phyloP scores from a whole-genome alignment of 2,329 filamentous ascomycete genomes.

The Exophiala alcalophila region DNA sequence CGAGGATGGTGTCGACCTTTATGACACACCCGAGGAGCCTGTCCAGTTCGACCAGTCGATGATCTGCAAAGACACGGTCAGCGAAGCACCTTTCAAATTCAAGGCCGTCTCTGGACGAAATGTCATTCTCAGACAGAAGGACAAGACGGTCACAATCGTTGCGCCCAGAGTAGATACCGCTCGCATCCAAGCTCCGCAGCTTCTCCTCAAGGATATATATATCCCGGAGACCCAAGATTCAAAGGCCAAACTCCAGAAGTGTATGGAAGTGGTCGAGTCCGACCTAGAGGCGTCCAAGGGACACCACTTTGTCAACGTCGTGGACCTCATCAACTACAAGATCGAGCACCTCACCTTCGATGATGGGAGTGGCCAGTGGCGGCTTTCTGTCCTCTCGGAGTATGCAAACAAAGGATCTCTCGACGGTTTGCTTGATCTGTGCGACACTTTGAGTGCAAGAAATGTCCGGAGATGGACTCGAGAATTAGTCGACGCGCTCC shows the following conservation, averaged over 20 bases:
- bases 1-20: conserved; percentile 19
- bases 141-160: conserved; percentile 63
- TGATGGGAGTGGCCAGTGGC: conserved; percentile 55
- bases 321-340: conserved; percentile 79
- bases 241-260: conserved; percentile 65
- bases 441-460: conserved; percentile 68
- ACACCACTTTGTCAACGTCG: conserved; percentile 71
- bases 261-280: conserved; percentile 72
- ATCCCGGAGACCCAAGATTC: conserved; percentile 59
- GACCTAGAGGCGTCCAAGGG: conserved; percentile 73
- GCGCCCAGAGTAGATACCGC: conserved; percentile 66
- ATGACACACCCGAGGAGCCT: conserved; percentile 26
- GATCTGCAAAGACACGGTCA: conserved; percentile 60
- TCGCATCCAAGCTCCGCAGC: conserved; percentile 55
- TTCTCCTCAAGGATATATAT: conserved; percentile 70
- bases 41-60: conserved; percentile 45
- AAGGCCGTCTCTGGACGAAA: conserved; percentile 68
- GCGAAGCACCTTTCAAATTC: conserved; percentile 62
- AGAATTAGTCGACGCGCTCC: conserved; percentile 82
- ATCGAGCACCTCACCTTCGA: conserved; percentile 56
- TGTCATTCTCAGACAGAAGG: conserved; percentile 61
- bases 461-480: conserved; percentile 88
- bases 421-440: conserved; percentile 74
- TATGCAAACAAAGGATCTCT: conserved; percentile 79
- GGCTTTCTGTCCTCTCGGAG: conserved; percentile 70